A percentile compares a stretch with the other conserved stretches of the same genome.
Conservation (phyloP, 108 stramenopile species). For the Cylindrotheca closterium region DNA sequence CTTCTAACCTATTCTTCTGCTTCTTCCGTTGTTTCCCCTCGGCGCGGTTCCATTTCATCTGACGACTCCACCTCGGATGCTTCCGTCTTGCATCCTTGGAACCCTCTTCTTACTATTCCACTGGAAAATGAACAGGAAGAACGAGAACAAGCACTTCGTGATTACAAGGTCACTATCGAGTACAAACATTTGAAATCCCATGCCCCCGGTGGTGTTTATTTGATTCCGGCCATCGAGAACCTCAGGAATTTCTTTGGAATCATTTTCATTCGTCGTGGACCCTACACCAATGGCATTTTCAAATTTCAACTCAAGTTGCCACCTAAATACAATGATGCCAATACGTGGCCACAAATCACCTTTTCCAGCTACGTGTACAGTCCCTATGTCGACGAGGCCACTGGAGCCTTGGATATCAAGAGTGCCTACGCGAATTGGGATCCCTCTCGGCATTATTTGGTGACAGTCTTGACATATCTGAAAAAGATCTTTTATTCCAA, state of each 20-base stretch:
- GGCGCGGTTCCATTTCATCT: constrained; percentile 7
- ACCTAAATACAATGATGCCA: constrained; percentile 82
- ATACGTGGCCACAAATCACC: constrained; percentile 77
- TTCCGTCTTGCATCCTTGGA: not conserved
- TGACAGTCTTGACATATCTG: constrained; percentile 92
- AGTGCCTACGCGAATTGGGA: constrained; percentile 86
- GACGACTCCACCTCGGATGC: not conserved
- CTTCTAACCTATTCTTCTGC: constrained; percentile 7
- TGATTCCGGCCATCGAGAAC: constrained; percentile 80
- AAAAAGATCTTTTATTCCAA: constrained; percentile 97
- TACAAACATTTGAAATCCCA: constrained; percentile 92
- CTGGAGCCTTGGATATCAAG: constrained; percentile 82
- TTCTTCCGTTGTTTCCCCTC: not conserved
- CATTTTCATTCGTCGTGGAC: constrained; percentile 90
- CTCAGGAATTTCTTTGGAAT: constrained; percentile 89
- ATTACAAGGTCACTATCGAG: constrained; percentile 94
- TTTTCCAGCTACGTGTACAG: constrained; percentile 87
- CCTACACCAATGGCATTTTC: constrained; percentile 92
- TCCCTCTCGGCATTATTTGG: constrained; percentile 84
- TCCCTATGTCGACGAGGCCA: constrained; percentile 83
- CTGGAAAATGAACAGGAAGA: constrained; percentile 48
- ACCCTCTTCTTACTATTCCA: constrained; percentile 17
- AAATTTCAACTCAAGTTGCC: constrained; percentile 88
- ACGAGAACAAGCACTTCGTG: constrained; percentile 85
- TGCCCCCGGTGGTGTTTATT: constrained; percentile 91